phyloP scores from a whole-genome alignment of 2,329 filamentous ascomycete genomes.

The Aspergillus piperis region DNA sequence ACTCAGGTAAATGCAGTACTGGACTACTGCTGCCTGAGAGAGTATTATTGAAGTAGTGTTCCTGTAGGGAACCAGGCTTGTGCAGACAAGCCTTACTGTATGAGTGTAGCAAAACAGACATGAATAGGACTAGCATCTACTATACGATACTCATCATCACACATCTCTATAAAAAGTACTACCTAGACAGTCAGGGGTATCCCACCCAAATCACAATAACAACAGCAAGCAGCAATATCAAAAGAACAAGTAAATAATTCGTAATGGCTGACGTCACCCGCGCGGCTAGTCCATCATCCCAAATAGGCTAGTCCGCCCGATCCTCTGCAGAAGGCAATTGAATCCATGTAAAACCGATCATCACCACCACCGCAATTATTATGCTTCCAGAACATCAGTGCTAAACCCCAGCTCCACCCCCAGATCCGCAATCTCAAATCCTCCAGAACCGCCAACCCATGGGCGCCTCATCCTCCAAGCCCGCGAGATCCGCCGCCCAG shows the following conservation, averaged over 20 bases:
- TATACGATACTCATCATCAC: not conserved
- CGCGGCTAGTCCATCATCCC: constrained; percentile 13
- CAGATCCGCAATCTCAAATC: constrained; percentile 2
- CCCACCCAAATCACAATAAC: not conserved
- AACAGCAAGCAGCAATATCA: not conserved
- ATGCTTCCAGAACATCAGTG: not conserved
- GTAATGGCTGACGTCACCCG: constrained; percentile 23
- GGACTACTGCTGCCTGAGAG: not conserved
- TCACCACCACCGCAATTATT: not conserved
- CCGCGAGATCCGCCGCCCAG: constrained; percentile 51
- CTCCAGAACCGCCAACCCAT: constrained; percentile 37
- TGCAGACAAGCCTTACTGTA: not conserved
- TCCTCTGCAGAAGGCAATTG: constrained; percentile 5
- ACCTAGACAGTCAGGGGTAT: not conserved
- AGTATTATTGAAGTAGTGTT: not conserved
- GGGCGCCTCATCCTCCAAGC: constrained; percentile 63
- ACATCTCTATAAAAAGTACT: not conserved
- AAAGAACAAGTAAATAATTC: not conserved
- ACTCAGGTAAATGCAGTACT: constrained; percentile 48
- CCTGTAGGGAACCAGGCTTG: not conserved
- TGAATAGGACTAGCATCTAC: not conserved
- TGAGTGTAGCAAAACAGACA: constrained; percentile 3
- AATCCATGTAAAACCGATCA: too few species aligned
- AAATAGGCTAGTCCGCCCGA: constrained; percentile 20
- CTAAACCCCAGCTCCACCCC: constrained; percentile 3